Percentiles rank a stretch among this genome's conserved stretches.
Conservation (phyloP, 23 red algal genomes). For the Gracilaria gracilis region DNA sequence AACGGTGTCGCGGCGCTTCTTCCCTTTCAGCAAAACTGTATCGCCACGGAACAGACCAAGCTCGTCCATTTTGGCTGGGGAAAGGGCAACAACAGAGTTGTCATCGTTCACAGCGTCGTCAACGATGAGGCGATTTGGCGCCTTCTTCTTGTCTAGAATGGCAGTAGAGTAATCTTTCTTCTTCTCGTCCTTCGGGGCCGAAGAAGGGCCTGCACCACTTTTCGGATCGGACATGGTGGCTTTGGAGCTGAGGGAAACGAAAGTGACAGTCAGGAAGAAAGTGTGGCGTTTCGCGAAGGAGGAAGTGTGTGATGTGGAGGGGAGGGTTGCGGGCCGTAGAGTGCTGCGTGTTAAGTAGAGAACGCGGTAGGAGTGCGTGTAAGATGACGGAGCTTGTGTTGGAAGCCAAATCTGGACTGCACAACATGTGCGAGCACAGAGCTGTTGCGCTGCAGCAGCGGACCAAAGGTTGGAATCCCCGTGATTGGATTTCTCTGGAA, state of each 20-base stretch:
- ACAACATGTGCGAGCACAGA: too few species aligned
- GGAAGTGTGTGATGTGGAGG: neutral
- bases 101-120: conserved; percentile 98
- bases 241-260: neutral
- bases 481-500: conserved; percentile 14
- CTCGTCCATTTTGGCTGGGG: conserved; percentile 99
- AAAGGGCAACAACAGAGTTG: conserved; percentile 94
- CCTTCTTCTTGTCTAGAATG: conserved; percentile 98
- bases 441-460: too few species aligned
- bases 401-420: neutral
- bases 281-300: neutral
- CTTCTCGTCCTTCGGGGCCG: conserved; percentile 70
- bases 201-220: conserved; percentile 71
- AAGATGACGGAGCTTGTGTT: neutral
- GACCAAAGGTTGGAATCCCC: neutral
- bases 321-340: neutral
- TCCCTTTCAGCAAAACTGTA: conserved; percentile 96
- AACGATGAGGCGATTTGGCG: conserved; percentile 95
- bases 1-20: conserved; percentile 95
- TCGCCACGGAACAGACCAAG: conserved; percentile 98
- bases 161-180: conserved; percentile 92
- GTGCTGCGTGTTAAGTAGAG: conserved; percentile 21
- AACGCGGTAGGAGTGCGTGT: neutral
- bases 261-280: neutral
- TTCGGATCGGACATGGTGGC: conserved; percentile 40